phyloP scores from a whole-genome alignment of 164 flowering plant species.

The Euptelea pleiosperma region DNA sequence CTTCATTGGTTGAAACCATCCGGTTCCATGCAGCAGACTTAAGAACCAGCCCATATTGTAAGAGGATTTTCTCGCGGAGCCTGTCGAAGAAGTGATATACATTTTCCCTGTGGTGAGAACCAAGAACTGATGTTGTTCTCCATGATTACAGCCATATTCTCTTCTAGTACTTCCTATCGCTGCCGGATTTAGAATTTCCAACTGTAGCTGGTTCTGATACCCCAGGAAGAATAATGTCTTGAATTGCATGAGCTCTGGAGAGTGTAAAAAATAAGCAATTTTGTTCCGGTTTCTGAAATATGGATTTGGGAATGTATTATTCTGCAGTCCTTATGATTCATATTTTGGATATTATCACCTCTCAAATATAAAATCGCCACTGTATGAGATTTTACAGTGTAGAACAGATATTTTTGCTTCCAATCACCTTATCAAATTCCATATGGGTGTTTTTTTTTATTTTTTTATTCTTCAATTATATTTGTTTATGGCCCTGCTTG shows the following conservation, averaged over 20 bases:
- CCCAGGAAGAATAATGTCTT: background rate
- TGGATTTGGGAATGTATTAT: conserved; percentile 12
- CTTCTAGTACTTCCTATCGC: conserved; percentile 2
- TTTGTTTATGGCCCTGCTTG: too few species aligned
- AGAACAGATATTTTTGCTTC: too few species aligned
- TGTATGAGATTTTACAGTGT: conserved; percentile 17
- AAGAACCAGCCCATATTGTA: conserved; percentile 51
- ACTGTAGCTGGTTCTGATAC: conserved; percentile 9
- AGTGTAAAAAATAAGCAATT: conserved; percentile 29
- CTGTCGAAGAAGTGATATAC: conserved; percentile 37
- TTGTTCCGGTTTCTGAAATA: conserved; percentile 18
- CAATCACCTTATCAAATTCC: too few species aligned
- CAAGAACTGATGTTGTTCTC: conserved; percentile 32
- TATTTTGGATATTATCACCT: conserved; percentile 2
- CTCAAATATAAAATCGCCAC: conserved; percentile 2
- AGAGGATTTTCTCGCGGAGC: conserved; percentile 50
- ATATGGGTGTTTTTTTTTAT: background rate
- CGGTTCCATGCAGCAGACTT: conserved; percentile 30
- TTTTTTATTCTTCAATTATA: too few species aligned
- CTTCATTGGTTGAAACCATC: conserved; percentile 41
- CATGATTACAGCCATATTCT: conserved; percentile 5
- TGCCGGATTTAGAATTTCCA: background rate
- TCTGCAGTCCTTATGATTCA: conserved; percentile 19
- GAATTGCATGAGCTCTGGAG: conserved; percentile 9
- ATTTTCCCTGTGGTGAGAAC: conserved; percentile 13